Conservation (phyloP, 768 basidiomycete species). For the Kwoniella dendrophila region DNA sequence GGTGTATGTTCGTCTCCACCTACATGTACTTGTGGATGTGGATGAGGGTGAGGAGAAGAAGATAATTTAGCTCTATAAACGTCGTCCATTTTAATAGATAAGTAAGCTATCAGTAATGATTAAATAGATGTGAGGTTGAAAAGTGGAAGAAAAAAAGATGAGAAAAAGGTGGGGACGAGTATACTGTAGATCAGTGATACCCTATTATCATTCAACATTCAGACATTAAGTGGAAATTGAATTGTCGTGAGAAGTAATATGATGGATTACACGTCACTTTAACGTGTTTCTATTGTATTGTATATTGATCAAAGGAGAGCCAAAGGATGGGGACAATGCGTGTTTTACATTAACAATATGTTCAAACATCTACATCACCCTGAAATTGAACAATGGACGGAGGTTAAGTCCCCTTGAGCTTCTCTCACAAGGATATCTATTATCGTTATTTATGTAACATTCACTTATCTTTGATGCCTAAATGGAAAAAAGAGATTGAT, state of each 20-base stretch:
- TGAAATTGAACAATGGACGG: too few relatives aligned
- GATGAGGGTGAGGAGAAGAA: constrained; percentile 23
- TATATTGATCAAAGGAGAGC: neutral
- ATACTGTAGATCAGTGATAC: neutral
- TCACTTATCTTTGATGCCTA: too few relatives aligned
- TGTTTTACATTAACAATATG: too few relatives aligned
- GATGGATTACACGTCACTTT: constrained; percentile 8
- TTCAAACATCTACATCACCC: neutral
- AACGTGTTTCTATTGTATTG: constrained; percentile 5
- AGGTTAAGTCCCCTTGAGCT: too few relatives aligned
- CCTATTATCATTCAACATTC: neutral
- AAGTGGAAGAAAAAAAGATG: neutral
- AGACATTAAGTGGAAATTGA: neutral
- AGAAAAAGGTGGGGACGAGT: neutral
- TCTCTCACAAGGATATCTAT: too few relatives aligned
- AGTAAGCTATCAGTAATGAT: neutral
- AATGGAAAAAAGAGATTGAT: too few relatives aligned
- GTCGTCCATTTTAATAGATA: constrained; percentile 21
- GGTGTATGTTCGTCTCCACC: constrained; percentile 6
- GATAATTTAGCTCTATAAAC: constrained; percentile 39
- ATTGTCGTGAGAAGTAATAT: neutral
- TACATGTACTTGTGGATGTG: constrained; percentile 13
- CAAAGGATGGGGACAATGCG: constrained; percentile 16
- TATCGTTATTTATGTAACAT: too few relatives aligned
- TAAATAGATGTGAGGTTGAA: neutral